Conservation (phyloP, 495 filamentous ascomycete genomes). For the Talaromyces liani region DNA sequence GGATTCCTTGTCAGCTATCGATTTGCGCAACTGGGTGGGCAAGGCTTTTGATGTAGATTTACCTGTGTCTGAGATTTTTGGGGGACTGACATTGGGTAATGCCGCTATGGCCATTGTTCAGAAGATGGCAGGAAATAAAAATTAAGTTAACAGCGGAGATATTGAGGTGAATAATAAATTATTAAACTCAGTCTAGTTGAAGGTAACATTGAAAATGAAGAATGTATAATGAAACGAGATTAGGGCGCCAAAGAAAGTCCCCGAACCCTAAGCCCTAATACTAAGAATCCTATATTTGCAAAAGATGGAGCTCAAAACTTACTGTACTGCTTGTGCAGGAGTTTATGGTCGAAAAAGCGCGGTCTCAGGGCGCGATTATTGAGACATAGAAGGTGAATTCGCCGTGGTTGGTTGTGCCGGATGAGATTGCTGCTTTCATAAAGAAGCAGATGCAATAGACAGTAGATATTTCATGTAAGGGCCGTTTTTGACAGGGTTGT, state of each 20-base stretch:
- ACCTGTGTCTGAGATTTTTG: background rate
- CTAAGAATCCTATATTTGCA: too few relatives aligned
- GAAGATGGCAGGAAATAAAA: background rate
- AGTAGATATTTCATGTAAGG: too few relatives aligned
- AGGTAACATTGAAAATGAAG: too few relatives aligned
- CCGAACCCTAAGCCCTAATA: too few relatives aligned
- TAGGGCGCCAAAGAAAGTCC: too few relatives aligned
- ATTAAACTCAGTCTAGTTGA: too few relatives aligned
- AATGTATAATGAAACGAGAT: too few relatives aligned
- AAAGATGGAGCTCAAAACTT: too few relatives aligned
- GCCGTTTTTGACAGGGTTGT: too few relatives aligned
- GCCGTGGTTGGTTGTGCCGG: conserved; percentile 25
- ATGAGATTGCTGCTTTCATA: conserved; percentile 18
- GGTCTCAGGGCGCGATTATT: conserved; percentile 19
- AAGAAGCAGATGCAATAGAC: too few relatives aligned
- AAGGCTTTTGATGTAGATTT: conserved; percentile 22
- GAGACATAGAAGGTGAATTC: conserved; percentile 23
- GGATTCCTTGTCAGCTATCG: conserved; percentile 48
- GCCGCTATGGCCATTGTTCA: background rate
- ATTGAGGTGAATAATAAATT: too few relatives aligned
- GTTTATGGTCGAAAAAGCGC: conserved; percentile 28
- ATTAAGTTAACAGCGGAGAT: too few relatives aligned
- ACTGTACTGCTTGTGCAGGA: conserved; percentile 24
- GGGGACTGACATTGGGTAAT: background rate
- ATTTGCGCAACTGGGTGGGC: conserved; percentile 44